Evolutionary conservation across 805 yeast species (phyloP), one percentile per base, ranked within the genome.

Genomic region (Metschnikowia continentalis): DNA sequence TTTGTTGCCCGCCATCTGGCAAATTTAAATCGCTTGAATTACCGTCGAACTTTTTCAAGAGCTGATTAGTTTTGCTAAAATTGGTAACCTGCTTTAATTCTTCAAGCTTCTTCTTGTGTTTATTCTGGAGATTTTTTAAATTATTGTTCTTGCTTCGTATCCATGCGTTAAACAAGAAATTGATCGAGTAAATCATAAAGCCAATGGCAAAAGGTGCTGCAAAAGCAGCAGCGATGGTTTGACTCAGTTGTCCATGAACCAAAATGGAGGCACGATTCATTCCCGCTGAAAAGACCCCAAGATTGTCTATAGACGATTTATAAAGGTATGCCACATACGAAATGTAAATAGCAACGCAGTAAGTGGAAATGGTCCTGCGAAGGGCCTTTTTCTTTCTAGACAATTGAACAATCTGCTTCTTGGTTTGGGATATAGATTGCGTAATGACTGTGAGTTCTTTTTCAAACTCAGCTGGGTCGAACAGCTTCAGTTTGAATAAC

Each of bases 31-130:
- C 47, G 26, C 47, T 44, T 14, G 23, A 23, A 44, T 44, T 35
- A 30, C 47, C 47, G 20, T 53, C 74, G 46, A 65, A 90, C 60
- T 90, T 76, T 47, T 77, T 79, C 41, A 91, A 69, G 42, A 91
- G 74, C n/a, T 86, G 82, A 65, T 82, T 83, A 0, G 96, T 88
- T 13, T 84, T 77, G 59, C 86, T 79, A 65, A 82, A 92, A 56
- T 88, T 86, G 14, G 96, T 87, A 61, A 81, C 76, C 50, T 78
- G 73, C 66, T 88, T 88, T 66, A 87, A 71, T 54, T 83, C 87
- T 20, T 84, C 86, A 45, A 87, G 75, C 62, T 83, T 82, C 23
- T 67, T 66, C 49, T 71, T 69, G 53, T 84, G 89, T 43, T 72
- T 65, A 22, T 70, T 71, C 50, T 70, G 67, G 47, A 83, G 65